Conservation (phyloP, 164 flowering plant species). For the Macadamia integrifolia region DNA sequence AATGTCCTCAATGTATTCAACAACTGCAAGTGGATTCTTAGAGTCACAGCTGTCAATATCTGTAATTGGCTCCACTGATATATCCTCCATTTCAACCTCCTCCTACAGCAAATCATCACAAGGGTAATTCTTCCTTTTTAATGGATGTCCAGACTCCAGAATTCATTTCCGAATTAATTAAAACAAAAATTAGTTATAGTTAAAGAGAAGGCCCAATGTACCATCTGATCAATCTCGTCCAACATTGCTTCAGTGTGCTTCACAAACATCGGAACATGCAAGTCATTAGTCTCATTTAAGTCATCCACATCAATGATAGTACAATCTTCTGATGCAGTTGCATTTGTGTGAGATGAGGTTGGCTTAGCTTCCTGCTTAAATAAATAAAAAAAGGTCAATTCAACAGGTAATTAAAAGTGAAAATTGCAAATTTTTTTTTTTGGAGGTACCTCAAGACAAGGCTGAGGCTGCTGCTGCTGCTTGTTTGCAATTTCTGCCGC, state of each 20-base stretch:
- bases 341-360: conserved; percentile 10
- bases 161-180: too few relatives aligned
- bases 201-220: conserved; percentile 8
- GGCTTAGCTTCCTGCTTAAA: conserved; percentile 29
- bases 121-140: background rate
- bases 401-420: background rate
- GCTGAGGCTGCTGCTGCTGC: conserved; percentile 16
- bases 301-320: conserved; percentile 47
- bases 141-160: background rate
- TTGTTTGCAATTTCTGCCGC: conserved; percentile 64
- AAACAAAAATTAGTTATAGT: too few relatives aligned
- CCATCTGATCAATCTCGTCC: conserved; percentile 70
- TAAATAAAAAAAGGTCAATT: background rate
- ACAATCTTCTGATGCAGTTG: conserved; percentile 31
- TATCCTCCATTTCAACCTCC: conserved; percentile 84
- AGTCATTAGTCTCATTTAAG: conserved; percentile 21
- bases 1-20: conserved; percentile 75
- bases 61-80: conserved; percentile 34
- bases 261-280: conserved; percentile 54
- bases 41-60: conserved; percentile 67
- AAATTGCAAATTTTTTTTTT: background rate
- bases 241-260: conserved; percentile 70
- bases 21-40: conserved; percentile 69
- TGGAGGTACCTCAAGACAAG: conserved; percentile 26
- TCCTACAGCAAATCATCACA: conserved; percentile 24